Percentiles rank a stretch among this genome's conserved stretches.
Conservation (phyloP, 2,329 filamentous ascomycete species). For the Neofusicoccum cordaticola region DNA sequence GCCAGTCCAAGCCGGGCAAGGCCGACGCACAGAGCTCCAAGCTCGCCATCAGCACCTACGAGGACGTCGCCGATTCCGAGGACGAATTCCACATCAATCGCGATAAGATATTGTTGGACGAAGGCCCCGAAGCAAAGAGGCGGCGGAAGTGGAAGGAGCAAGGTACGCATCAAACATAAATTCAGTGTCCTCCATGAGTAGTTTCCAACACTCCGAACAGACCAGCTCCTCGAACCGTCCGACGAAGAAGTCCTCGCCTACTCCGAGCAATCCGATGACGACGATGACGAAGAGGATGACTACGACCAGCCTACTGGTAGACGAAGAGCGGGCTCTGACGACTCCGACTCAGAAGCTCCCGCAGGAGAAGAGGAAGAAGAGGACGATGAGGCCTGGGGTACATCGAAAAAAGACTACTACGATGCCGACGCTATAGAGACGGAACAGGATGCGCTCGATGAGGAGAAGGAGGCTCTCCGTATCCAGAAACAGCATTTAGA, state of each 20-base stretch:
- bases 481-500: constrained; percentile 88
- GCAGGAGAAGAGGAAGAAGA: constrained; percentile 57
- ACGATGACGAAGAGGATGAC: constrained; percentile 36
- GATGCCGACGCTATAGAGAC: constrained; percentile 75
- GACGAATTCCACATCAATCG: constrained; percentile 88
- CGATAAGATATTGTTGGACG: constrained; percentile 83
- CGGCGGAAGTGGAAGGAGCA: constrained; percentile 69
- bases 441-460: constrained; percentile 75
- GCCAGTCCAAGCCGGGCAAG: constrained; percentile 36
- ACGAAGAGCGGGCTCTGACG: constrained; percentile 26
- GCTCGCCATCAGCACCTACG: constrained; percentile 60
- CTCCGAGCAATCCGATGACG: constrained; percentile 49
- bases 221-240: constrained; percentile 56
- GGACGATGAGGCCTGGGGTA: constrained; percentile 75
- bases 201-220: constrained; percentile 32
- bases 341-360: constrained; percentile 30
- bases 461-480: constrained; percentile 85
- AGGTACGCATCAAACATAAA: constrained; percentile 35
- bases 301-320: constrained; percentile 36
- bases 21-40: constrained; percentile 45
- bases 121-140: constrained; percentile 75
- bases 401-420: constrained; percentile 88
- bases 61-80: constrained; percentile 89
- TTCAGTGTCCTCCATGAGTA: no score
- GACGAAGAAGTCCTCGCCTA: constrained; percentile 63